Percentiles rank a stretch among this genome's conserved stretches.
Evolutionary conservation across 768 basidiomycete species (phyloP).

Genomic region (Leucocoprinus leucothites): DNA sequence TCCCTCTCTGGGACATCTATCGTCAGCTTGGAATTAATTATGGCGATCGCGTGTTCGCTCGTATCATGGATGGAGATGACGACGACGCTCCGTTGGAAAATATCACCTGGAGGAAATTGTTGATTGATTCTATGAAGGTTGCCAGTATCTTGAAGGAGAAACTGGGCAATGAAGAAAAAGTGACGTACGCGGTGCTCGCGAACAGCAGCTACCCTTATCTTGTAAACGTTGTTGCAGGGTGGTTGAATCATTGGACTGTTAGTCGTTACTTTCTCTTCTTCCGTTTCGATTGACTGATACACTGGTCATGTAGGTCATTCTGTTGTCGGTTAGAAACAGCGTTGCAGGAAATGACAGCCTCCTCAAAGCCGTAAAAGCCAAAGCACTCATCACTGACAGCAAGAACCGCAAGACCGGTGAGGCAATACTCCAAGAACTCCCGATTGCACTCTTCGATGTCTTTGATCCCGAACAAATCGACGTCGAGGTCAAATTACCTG

Average conservation of each 20-base stretch:
- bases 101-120: slow-evolving; percentile 11
- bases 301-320: background rate
- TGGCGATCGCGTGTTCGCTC: slow-evolving; percentile 9
- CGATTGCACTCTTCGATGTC: background rate
- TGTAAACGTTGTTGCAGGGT: slow-evolving; percentile 10
- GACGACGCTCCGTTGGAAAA: slow-evolving; percentile 2
- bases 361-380: slow-evolving; percentile 3
- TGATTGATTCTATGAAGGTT: slow-evolving; percentile 5
- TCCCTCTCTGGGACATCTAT: slow-evolving; percentile 4
- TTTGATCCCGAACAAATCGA: background rate
- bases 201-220: slow-evolving; percentile 11
- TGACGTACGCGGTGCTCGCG: slow-evolving; percentile 6
- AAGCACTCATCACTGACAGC: slow-evolving; percentile 5
- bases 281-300: background rate
- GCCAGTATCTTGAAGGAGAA: background rate
- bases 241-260: slow-evolving; percentile 11
- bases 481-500: background rate
- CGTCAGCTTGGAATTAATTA: slow-evolving; percentile 9
- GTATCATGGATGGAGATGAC: slow-evolving; percentile 10
- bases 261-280: background rate
- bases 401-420: slow-evolving; percentile 2
- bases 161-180: background rate
- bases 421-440: background rate
- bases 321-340: slow-evolving; percentile 11
- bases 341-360: slow-evolving; percentile 8